phyloP scores from a whole-genome alignment of 495 filamentous ascomycete species.

The Hamigera avellanea region DNA sequence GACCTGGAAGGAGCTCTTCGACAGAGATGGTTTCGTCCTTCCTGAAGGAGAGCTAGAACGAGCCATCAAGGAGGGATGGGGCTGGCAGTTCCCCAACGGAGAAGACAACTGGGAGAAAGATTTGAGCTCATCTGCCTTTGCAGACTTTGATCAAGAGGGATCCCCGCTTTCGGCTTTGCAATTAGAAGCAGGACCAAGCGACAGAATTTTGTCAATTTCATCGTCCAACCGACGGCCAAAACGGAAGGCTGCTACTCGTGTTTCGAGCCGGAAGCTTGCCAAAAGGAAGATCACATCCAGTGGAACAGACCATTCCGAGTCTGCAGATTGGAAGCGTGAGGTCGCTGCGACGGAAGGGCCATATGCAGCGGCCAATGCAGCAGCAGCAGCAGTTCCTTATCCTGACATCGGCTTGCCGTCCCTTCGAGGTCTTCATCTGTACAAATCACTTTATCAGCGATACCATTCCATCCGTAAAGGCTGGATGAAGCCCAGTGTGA shows the following conservation, averaged over 20 bases:
- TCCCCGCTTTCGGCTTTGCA: constrained; percentile 11
- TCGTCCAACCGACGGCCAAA: constrained; percentile 33
- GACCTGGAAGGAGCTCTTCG: constrained; percentile 89
- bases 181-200: constrained; percentile 16
- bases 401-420: constrained; percentile 68
- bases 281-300: constrained; percentile 43
- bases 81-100: constrained; percentile 85
- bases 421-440: constrained; percentile 75
- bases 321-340: constrained; percentile 31
- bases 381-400: constrained; percentile 68
- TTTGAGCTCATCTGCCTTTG: constrained; percentile 41
- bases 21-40: constrained; percentile 66
- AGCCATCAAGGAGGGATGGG: constrained; percentile 92
- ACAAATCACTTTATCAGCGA: constrained; percentile 90
- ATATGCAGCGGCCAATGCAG: constrained; percentile 72
- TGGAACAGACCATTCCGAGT: constrained; percentile 23
- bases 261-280: constrained; percentile 37
- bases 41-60: constrained; percentile 75
- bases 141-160: constrained; percentile 36
- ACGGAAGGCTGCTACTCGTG: constrained; percentile 39
- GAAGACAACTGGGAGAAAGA: constrained; percentile 69
- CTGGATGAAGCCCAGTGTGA: constrained; percentile 78
- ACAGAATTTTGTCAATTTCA: constrained; percentile 12
- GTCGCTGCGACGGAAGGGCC: constrained; percentile 57
- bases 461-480: constrained; percentile 79